These are phyloP conservation scores for Fusarium sp. DNA, from an alignment of 2,329 filamentous ascomycete species.

Conservation along the genomic window DNA sequence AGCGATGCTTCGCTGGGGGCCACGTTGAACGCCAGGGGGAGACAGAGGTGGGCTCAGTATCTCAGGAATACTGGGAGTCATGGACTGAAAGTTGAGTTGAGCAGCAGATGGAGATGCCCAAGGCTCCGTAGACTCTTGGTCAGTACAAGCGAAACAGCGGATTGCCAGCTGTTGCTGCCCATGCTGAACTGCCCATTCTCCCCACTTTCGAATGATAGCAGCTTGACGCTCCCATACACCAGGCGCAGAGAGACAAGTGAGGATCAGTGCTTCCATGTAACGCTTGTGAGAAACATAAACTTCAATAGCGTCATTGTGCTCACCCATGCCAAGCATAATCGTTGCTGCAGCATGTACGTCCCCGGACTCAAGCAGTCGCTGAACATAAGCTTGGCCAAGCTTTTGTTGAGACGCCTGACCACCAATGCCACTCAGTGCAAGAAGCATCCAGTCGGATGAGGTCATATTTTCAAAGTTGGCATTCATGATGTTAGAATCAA, in stretches of 20 bases:
- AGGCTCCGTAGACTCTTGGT: conserved; percentile 83
- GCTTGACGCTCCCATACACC: conserved; percentile 91
- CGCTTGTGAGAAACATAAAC: conserved; percentile 92
- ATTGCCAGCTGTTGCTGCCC: conserved; percentile 92
- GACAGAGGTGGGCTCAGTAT: conserved; percentile 79
- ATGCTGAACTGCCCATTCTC: conserved; percentile 87
- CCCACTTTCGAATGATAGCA: conserved; percentile 92
- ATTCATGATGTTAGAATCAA: conserved; percentile 82
- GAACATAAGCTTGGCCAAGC: conserved; percentile 89
- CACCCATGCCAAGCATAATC: conserved; percentile 91
- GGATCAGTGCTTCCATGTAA: conserved; percentile 91
- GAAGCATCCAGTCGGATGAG: conserved; percentile 95
- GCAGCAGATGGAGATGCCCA: conserved; percentile 87
- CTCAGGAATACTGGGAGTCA: conserved; percentile 68
- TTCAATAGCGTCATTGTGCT: conserved; percentile 94
- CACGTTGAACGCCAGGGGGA: conserved; percentile 72
- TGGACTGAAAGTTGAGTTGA: conserved; percentile 67
- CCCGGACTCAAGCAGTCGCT: conserved; percentile 87
- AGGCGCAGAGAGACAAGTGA: conserved; percentile 86
- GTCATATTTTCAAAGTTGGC: conserved; percentile 88
- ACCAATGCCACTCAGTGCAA: conserved; percentile 90
- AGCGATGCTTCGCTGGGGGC: conserved; percentile 72
- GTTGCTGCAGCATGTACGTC: conserved; percentile 93
- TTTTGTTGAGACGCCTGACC: conserved; percentile 83
- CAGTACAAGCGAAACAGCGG: conserved; percentile 91